A percentile compares a stretch with the other conserved stretches of the same genome.
These are phyloP conservation scores for Novymonas esmeraldas DNA, from an alignment of 208 protist genomes.

Conservation along the genomic window DNA sequence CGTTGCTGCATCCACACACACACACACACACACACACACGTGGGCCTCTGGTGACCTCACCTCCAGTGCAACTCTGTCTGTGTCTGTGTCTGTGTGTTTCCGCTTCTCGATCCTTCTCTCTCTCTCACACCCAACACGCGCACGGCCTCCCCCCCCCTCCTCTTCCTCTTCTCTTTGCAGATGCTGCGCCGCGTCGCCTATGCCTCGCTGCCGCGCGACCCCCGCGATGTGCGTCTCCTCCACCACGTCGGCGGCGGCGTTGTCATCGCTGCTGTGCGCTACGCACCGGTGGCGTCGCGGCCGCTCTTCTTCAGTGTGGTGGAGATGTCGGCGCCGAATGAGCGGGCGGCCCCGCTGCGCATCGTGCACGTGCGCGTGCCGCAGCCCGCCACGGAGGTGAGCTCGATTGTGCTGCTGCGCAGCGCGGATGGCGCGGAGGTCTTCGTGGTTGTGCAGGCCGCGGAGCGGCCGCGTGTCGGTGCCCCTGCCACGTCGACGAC, in stretches of 20 bases:
- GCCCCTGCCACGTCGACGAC: conserved; percentile 1
- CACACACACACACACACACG: too few species aligned
- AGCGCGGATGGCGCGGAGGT: conserved; percentile 45
- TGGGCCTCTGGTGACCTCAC: not conserved
- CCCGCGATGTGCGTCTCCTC: conserved; percentile 30
- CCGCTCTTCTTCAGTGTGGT: conserved; percentile 38
- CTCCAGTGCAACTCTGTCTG: not conserved
- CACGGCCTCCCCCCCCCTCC: not conserved
- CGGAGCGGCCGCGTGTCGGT: conserved; percentile 1
- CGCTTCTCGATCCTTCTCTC: not conserved
- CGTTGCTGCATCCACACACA: not conserved
- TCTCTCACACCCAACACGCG: not conserved
- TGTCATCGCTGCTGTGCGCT: conserved; percentile 34
- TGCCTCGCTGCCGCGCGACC: conserved; percentile 26
- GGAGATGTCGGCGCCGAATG: conserved; percentile 41
- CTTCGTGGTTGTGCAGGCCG: conserved; percentile 53
- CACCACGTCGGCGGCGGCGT: conserved; percentile 38
- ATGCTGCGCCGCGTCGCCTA: conserved; percentile 38
- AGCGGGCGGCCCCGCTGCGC: conserved; percentile 23
- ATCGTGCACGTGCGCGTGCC: conserved; percentile 42
- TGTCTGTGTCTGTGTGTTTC: not conserved
- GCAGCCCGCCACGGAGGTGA: conserved; percentile 14
- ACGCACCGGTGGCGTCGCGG: not conserved
- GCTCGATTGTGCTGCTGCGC: conserved; percentile 30
- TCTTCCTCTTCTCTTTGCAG: not conserved